Evolutionary conservation across 257 asterid species (phyloP), one percentile per base, ranked within the genome.

Genomic region (Ehretia macrophylla): DNA sequence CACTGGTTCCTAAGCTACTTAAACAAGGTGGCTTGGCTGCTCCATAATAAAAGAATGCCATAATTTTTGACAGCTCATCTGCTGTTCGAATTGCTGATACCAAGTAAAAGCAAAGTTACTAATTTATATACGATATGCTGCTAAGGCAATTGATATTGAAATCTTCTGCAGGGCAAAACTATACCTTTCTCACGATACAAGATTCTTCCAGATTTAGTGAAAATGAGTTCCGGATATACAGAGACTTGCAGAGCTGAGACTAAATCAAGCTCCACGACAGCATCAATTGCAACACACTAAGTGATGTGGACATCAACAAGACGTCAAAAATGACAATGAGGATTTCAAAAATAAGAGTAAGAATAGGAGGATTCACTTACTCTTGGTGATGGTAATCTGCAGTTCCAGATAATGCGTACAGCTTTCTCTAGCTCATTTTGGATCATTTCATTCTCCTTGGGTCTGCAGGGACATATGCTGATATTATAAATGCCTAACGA

Each of bases 301-400:
- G 64, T 44, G 58, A 39, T 8, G 45, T 27, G 61, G 49, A 51
- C 60, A 60, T 79, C 65, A 76, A 77, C 62, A 56, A 35, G 44
- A 49, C 58, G 52, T 42, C 69, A 45, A 32, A 60, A 59, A 32
- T 32, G 51, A 59, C 45, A 51, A 58, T 14, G 46, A 51, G 22
- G 6, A 18, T 12, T 19, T 22, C 14, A 20, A 57, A n/a, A 21
- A 56, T 17, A 49, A 17, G 37, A n/a, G 17, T 19, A 65, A 32
- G 8, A 58, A 64, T n/a, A 17, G 45, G 46, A 65, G 68, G 60
- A 20, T 59, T 60, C 32, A 60, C 87, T 73, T 76, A 91, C 95
- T 72, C 98, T 78, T 23, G 98, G 98, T 19, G 98, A 83, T 64
- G 95, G 98, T 68, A 91, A 75, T 73, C 87, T 75, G 79, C 98